A percentile compares a stretch with the other conserved stretches of the same genome.
phyloP scores from a whole-genome alignment of 495 filamentous ascomycete species.

The Aspergillus ellipticus region DNA sequence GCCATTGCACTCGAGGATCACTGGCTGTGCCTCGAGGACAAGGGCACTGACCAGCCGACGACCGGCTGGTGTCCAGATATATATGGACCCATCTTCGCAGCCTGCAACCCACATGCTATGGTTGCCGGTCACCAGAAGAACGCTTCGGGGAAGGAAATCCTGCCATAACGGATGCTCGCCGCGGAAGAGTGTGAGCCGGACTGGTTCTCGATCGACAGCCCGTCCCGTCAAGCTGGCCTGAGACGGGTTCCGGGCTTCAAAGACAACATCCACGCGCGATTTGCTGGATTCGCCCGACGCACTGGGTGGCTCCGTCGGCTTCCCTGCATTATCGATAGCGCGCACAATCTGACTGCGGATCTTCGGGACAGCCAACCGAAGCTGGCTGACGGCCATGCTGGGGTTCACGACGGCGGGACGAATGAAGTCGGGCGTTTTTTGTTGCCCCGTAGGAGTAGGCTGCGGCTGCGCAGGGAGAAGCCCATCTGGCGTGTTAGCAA shows the following conservation, averaged over 20 bases:
- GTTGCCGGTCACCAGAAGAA: constrained; percentile 85
- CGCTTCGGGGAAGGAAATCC: constrained; percentile 80
- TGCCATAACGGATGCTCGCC: constrained; percentile 88
- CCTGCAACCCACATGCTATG: constrained; percentile 86
- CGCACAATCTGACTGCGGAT: constrained; percentile 73
- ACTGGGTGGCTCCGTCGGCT: constrained; percentile 42
- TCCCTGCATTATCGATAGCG: constrained; percentile 43
- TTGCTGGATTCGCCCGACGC: constrained; percentile 56
- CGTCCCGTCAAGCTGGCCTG: constrained; percentile 53
- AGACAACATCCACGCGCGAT: constrained; percentile 57
- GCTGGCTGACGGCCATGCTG: constrained; percentile 71
- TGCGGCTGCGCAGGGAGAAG: constrained; percentile 61
- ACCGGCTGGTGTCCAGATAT: constrained; percentile 94
- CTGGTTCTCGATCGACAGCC: constrained; percentile 67
- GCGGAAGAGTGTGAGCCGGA: constrained; percentile 73
- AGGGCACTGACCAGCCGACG: constrained; percentile 78
- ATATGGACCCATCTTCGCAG: constrained; percentile 90
- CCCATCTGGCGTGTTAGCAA: constrained; percentile 73
- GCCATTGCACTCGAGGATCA: constrained; percentile 85
- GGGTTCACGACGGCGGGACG: constrained; percentile 85
- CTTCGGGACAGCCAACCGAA: constrained; percentile 87
- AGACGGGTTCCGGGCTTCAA: constrained; percentile 71
- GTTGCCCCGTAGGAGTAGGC: constrained; percentile 52
- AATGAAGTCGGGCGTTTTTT: constrained; percentile 79
- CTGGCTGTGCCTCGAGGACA: constrained; percentile 86